Percentiles rank a stretch among this genome's conserved stretches.
These are phyloP conservation scores for Colletotrichum noveboracense DNA, from an alignment of 2,329 filamentous ascomycete genomes.

Conservation along the genomic window DNA sequence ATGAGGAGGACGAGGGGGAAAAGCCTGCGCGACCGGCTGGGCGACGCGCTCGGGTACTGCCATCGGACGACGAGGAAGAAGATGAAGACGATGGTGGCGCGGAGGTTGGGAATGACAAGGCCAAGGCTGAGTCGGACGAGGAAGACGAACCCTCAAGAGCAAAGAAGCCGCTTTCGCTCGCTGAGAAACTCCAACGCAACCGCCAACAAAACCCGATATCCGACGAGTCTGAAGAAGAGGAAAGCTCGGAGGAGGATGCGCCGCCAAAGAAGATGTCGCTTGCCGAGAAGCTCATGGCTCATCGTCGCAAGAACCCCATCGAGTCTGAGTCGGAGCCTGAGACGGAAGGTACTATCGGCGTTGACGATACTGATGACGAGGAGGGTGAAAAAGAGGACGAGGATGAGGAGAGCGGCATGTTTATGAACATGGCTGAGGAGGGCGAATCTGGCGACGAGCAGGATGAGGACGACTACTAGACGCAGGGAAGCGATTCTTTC, in stretches of 20 bases:
- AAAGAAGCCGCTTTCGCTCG: not conserved
- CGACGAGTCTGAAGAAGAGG: not conserved
- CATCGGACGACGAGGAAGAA: slow-evolving; percentile 6
- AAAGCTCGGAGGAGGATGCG: slow-evolving; percentile 9
- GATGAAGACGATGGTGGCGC: slow-evolving; percentile 18
- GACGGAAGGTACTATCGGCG: slow-evolving; percentile 25
- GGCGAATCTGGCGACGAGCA: slow-evolving; percentile 2
- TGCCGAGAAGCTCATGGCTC: slow-evolving; percentile 25
- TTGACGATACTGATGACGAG: slow-evolving; percentile 15
- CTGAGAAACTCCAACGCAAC: slow-evolving; percentile 6
- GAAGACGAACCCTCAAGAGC: not conserved
- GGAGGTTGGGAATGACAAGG: not conserved
- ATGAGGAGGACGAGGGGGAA: not conserved
- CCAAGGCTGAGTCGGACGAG: not conserved
- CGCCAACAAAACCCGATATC: slow-evolving; percentile 6
- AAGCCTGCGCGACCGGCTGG: not conserved
- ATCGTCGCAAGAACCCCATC: slow-evolving; percentile 23
- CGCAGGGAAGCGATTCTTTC: not conserved
- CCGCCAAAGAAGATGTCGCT: slow-evolving; percentile 24
- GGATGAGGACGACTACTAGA: slow-evolving; percentile 1
- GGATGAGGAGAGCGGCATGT: slow-evolving; percentile 26
- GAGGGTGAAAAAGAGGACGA: slow-evolving; percentile 26
- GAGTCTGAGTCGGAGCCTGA: slow-evolving; percentile 24
- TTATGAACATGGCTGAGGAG: slow-evolving; percentile 39
- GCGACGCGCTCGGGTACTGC: not conserved